Base-by-base conservation (phyloP, 129 eudicot genomes). In the Artemisia annua region DNA sequence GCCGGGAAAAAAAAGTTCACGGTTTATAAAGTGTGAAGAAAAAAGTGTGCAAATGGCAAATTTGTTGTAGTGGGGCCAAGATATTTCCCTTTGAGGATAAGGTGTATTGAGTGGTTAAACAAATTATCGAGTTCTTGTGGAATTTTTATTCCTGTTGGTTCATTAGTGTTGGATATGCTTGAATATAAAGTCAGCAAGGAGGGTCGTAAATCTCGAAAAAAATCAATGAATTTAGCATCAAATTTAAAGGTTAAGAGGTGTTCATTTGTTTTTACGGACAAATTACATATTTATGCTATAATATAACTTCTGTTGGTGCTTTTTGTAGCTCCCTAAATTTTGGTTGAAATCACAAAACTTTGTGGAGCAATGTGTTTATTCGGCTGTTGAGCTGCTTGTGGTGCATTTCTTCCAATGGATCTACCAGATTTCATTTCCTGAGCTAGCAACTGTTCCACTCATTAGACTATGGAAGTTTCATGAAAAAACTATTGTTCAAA, bases 341-440 rank as follows among this genome's bases (percentile, higher is more conserved):
- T 84, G 88, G 84, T 83, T 95, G 58, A 95, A 90, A 76, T 83
- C 89, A 43, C 88, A 69, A 48, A 87, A 83, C 69, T 91, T 88
- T 39, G 81, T 81, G 73, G 91, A 81, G 16, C 96, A 95, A 79
- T 90, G 96, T 67, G 84, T 90, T 63, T 60, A 75, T 57, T 72
- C 91, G 5, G 87, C 89, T 6, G 75, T 95, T 76, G 94, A 88
- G 74, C 69, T 88, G 76, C 97, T 95, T 13, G 75, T 86, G 1
- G 60, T 50, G 35, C 99, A 95, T 78, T 91, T 95, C 74, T 43
- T 82, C 66, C 97, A 90, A 58, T 95, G 99, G 99, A 88, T 96
- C 74, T 80, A 79, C 82, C 96, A 95, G 76, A 95, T 95, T 67
- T 86, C 97, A 8, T 95, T 88, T 77, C 99, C 99, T 2, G 99